A percentile compares a stretch with the other conserved stretches of the same genome.
Evolutionary conservation across 2,329 filamentous ascomycete species (phyloP).

Genomic region (Immersiporthe knoxdaviesiana): DNA sequence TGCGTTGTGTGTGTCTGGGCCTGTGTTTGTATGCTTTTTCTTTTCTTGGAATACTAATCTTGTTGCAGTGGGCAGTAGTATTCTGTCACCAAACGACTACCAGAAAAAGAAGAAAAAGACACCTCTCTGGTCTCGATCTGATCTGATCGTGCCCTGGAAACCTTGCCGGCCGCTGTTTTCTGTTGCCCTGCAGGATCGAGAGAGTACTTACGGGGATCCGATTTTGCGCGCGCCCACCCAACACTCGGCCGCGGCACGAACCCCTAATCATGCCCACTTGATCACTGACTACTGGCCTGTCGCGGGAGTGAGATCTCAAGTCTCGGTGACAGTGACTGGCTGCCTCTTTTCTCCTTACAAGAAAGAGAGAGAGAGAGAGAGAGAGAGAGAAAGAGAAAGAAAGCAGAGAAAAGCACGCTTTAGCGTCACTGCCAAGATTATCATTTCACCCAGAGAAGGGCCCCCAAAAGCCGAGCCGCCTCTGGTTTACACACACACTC

Average conservation of each 20-base stretch:
- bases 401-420: constrained; percentile 14
- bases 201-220: background rate
- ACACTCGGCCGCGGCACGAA: background rate
- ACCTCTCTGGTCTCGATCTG: background rate
- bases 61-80: too few relatives aligned
- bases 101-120: background rate
- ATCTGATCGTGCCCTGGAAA: background rate
- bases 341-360: background rate
- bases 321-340: background rate
- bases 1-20: background rate
- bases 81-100: too few relatives aligned
- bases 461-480: background rate
- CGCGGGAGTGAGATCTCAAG: constrained; percentile 4
- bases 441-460: background rate
- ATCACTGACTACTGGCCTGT: background rate
- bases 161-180: background rate
- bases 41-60: background rate
- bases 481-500: background rate
- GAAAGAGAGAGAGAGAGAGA: background rate
- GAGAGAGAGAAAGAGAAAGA: background rate
- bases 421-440: constrained; percentile 2
- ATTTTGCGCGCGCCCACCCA: background rate
- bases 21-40: background rate
- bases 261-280: constrained; percentile 24
- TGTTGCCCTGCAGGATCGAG: background rate